Percentiles rank a stretch among this genome's conserved stretches.
These are phyloP conservation scores for Nannizziopsis arthrosporioides DNA, from an alignment of 2,329 filamentous ascomycete species.

Conservation along the genomic window DNA sequence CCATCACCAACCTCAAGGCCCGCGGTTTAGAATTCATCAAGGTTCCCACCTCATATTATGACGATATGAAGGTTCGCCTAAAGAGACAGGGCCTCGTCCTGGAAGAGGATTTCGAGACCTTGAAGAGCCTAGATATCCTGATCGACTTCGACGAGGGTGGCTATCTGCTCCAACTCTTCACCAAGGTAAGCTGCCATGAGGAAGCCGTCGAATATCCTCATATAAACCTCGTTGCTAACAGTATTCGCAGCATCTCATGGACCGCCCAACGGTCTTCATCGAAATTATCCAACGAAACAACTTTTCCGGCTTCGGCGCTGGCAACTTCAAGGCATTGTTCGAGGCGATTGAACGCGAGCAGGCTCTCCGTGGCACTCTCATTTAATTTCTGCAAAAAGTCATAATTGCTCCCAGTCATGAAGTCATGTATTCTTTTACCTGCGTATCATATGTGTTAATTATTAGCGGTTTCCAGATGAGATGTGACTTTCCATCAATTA, in stretches of 20 bases:
- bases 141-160: conserved; percentile 93
- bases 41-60: conserved; percentile 80
- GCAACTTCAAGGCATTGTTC: conserved; percentile 91
- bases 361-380: conserved; percentile 68
- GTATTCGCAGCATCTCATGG: conserved; percentile 58
- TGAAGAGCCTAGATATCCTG: conserved; percentile 70
- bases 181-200: conserved; percentile 40
- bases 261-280: conserved; percentile 87
- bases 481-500: too few species aligned
- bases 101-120: conserved; percentile 74
- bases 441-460: background rate
- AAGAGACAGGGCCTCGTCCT: conserved; percentile 51
- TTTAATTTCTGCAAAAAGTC: conserved; percentile 18
- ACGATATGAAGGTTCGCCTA: conserved; percentile 60
- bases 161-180: conserved; percentile 66
- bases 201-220: background rate
- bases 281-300: conserved; percentile 91
- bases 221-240: background rate
- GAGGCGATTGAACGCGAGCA: conserved; percentile 94
- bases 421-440: conserved; percentile 3
- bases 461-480: too few species aligned
- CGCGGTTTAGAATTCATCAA: conserved; percentile 86
- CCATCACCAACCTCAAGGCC: conserved; percentile 68
- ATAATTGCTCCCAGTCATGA: conserved; percentile 2
- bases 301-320: conserved; percentile 85